Base-by-base conservation (phyloP, 2,329 filamentous ascomycete species). In the Xenoacremonium recifei region DNA sequence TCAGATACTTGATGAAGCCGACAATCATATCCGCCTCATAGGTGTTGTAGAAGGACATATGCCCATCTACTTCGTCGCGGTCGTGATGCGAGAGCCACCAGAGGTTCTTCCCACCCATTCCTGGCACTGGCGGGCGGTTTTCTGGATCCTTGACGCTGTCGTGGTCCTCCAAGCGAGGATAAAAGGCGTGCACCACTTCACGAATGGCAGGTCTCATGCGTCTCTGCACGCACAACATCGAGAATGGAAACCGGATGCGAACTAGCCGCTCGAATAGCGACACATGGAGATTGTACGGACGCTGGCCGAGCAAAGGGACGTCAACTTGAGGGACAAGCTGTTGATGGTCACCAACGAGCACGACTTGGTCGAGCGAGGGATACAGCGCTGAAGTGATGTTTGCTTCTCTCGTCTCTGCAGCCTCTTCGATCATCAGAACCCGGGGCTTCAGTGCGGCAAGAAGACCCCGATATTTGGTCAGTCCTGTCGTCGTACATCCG, bases 211-310 rank as follows among this genome's bases (percentile, higher is more conserved):
- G 71, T 3, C 67, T 65, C 74, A 79, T 79, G 17, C 76, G 68
- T 30, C 88, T 79, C 61, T 95, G 89, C 37, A 79, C 73, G 2
- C 73, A 76, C 0, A 95, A 71, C 39, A 79, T 80, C 2, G 76
- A 75, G 55, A 78, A 89, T 0, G 80, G 76, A 15, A 91, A 66
- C 0, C 71, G 58, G 13, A 87, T 80, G 4, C 73, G 69, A n/a
- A 93, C 76, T 12, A 95, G 71, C 1, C 89, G 77, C 64, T 95
- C 86, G 53, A 95, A 95, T 54, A 95, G 75, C 0, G 88, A 93
- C 0, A 89, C 66, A 21, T 87, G 80, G 25, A 93, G 71, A 49
- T 79, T 75, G 59, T 78, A 89, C 0, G 85, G 85, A 0, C 73
- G 61, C 0, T 68, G 65, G 25, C 77, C 77, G 2, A 90, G 74